Percentiles rank a stretch among this genome's conserved stretches.
Conservation (phyloP, 2,329 filamentous ascomycete genomes). For the Dothideomycetes sp. region DNA sequence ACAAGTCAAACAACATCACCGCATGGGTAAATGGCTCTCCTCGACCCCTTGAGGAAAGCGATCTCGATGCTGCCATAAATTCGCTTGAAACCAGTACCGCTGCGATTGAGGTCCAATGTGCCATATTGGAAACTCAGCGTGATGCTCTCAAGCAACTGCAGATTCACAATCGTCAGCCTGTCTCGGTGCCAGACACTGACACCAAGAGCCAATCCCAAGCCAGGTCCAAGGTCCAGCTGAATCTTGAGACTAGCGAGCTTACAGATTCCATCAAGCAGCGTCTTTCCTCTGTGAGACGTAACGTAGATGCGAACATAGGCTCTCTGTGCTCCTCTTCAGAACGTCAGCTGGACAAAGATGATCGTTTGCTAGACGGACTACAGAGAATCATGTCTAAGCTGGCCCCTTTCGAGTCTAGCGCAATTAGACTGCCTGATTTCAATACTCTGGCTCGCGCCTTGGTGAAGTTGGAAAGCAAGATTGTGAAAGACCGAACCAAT, state of each 20-base stretch:
- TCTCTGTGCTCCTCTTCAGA: background rate
- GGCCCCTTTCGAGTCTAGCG: constrained; percentile 14
- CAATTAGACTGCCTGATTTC: constrained; percentile 35
- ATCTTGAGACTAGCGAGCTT: constrained; percentile 29
- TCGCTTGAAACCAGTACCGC: constrained; percentile 57
- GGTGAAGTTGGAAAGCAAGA: constrained; percentile 30
- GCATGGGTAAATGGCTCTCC: background rate
- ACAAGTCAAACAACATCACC: background rate
- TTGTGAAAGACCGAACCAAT: constrained; percentile 39
- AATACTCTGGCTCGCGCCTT: constrained; percentile 45
- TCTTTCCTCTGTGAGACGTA: constrained; percentile 16
- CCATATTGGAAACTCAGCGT: constrained; percentile 52
- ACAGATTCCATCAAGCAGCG: constrained; percentile 23
- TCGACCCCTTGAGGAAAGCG: constrained; percentile 48
- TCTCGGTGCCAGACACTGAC: constrained; percentile 6
- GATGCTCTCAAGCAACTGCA: constrained; percentile 49
- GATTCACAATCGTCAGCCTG: constrained; percentile 27
- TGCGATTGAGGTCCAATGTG: constrained; percentile 55
- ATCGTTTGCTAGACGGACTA: constrained; percentile 55
- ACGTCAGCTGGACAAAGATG: constrained; percentile 43
- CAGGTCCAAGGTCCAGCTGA: constrained; percentile 35
- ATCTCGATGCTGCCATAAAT: constrained; percentile 52
- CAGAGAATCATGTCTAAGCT: constrained; percentile 58
- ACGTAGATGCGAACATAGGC: constrained; percentile 1
- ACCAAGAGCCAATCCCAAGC: constrained; percentile 18